Base-by-base conservation (phyloP, 148 eudicot genomes). In the Dianthus caryophyllus region DNA sequence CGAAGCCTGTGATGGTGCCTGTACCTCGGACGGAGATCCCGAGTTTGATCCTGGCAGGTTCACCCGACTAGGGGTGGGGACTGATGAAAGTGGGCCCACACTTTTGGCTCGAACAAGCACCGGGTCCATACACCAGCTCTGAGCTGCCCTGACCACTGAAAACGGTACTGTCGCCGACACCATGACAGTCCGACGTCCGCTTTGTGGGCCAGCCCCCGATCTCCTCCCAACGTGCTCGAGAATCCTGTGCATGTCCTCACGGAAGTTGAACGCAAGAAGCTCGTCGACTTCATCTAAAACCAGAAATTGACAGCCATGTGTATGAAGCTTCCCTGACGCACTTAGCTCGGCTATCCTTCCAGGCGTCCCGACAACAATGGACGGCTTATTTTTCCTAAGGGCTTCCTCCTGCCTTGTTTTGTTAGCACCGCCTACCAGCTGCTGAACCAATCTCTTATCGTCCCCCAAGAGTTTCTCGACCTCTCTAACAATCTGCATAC, bases 101-200 rank as follows among this genome's bases (percentile, higher is more conserved):
- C 60, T 78, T 67, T 90, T 87, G 53, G 98, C 96, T 67, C 84
- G 86, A 62, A 93, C 88, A 59, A 89, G 95, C 57, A 89, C 70
- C 6, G 98, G 91, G 36, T 89, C 90, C 39, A 64, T 58, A 8
- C 88, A 90, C 96, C 96, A 93, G 75, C 89, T 84, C 54, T 76
- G 75, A 66, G 98, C 96, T 13, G 98, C 98, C 54, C 96, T 79
- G 47, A 86, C 79, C 7, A 89, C 96, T 15, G 98, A 88, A 75
- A 89, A 89, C 9, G 96, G 98, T 26, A 93, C 87, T 2, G 97
- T 90, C 75, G 98, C 98, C 59, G 98, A 93, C 14, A 93, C 97
- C 96, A 93, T 85, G 72, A 93, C 79, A 15, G 90, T 93, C 57
- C 71, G 95, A 17, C 98, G 86, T 2, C 67, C 55, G 16, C 57